Conservation (phyloP, 306 rosid genomes). For the Cotoneaster glaucophyllus region DNA sequence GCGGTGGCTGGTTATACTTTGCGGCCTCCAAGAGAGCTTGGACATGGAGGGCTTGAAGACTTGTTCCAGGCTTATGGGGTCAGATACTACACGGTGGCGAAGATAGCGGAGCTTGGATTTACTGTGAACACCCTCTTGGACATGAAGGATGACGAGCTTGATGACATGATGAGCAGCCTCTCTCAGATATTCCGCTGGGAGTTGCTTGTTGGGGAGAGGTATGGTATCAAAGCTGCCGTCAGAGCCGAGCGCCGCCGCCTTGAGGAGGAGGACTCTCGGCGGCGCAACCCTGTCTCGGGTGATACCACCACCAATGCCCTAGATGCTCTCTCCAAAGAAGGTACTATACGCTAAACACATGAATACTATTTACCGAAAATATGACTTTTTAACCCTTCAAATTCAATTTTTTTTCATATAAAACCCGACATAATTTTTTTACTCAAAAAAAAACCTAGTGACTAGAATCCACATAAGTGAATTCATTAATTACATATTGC, state of each 20-base stretch:
- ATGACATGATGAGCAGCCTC: conserved; percentile 91
- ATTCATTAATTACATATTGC: too few species aligned
- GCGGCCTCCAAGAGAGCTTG: conserved; percentile 30
- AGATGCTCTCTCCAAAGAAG: conserved; percentile 92
- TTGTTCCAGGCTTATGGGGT: conserved; percentile 84
- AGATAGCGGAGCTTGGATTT: conserved; percentile 88
- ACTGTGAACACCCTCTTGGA: conserved; percentile 70
- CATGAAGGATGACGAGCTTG: conserved; percentile 90
- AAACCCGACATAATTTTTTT: too few species aligned
- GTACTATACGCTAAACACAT: conserved; percentile 9
- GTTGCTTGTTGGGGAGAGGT: conserved; percentile 82
- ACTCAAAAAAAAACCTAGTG: too few species aligned
- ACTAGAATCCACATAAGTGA: too few species aligned
- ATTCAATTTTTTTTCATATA: too few species aligned
- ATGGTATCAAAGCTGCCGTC: conserved; percentile 87
- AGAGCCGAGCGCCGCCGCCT: conserved; percentile 79
- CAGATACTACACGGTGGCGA: conserved; percentile 73
- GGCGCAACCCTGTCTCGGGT: conserved; percentile 39
- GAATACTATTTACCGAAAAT: not conserved
- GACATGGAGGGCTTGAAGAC: conserved; percentile 59
- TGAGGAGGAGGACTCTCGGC: conserved; percentile 53
- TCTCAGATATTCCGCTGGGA: conserved; percentile 82
- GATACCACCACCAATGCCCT: conserved; percentile 55
- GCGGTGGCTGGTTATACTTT: not conserved
- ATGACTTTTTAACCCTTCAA: too few species aligned